A percentile compares a stretch with the other conserved stretches of the same genome.
Evolutionary conservation across 257 asterid species (phyloP).

Genomic region (Thymus mandschuricus): DNA sequence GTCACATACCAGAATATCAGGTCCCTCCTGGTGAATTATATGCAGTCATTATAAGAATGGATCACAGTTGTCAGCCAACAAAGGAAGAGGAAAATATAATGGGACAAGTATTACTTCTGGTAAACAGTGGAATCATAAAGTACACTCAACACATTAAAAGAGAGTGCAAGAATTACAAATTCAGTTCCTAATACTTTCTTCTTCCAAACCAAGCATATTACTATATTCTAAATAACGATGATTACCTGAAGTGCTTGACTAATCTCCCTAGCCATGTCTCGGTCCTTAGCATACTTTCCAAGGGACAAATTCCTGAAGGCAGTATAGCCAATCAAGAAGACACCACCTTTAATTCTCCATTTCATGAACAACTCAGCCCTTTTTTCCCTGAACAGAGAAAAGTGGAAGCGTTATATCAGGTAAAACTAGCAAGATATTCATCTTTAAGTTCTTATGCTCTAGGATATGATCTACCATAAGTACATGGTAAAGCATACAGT

Average conservation of each 20-base stretch:
- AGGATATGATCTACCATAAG: slow-evolving; percentile 7
- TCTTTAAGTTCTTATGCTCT: slow-evolving; percentile 12
- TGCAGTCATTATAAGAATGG: slow-evolving; percentile 27
- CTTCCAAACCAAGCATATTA: background rate
- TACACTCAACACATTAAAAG: background rate
- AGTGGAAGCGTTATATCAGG: slow-evolving; percentile 21
- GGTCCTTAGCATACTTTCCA: slow-evolving; percentile 89
- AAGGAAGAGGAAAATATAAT: too few species aligned
- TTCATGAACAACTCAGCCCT: slow-evolving; percentile 72
- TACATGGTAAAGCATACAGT: background rate
- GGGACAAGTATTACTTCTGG: too few species aligned
- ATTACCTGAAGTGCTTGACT: slow-evolving; percentile 81
- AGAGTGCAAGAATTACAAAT: background rate
- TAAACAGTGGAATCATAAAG: too few species aligned
- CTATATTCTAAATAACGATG: slow-evolving; percentile 25
- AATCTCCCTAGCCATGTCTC: slow-evolving; percentile 77
- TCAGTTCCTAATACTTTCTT: slow-evolving; percentile 9
- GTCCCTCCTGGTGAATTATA: slow-evolving; percentile 71
- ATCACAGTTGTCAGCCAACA: background rate
- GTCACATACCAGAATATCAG: slow-evolving; percentile 95
- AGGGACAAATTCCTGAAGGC: slow-evolving; percentile 89
- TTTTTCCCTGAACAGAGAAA: slow-evolving; percentile 65
- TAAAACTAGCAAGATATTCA: slow-evolving; percentile 16
- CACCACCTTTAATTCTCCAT: slow-evolving; percentile 92
- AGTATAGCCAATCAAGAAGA: slow-evolving; percentile 84